Evolutionary conservation across 169 alveolate genomes (phyloP).

Genomic region (Cryptosporidium bovis): DNA sequence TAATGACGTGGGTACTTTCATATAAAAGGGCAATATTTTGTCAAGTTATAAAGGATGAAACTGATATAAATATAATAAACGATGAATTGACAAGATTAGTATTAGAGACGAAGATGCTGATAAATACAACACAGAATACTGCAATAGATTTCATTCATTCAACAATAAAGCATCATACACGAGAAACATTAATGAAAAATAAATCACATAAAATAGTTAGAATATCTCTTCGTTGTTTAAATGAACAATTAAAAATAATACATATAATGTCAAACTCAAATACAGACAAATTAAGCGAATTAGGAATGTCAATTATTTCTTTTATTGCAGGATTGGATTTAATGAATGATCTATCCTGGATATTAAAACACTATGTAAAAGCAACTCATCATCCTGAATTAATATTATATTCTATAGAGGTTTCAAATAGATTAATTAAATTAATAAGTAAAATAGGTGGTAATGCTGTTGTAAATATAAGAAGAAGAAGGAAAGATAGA

Average conservation of each 20-base stretch:
- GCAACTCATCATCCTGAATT: slow-evolving; percentile 72
- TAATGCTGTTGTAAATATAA: slow-evolving; percentile 8
- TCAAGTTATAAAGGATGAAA: too few relatives aligned
- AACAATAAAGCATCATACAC: slow-evolving; percentile 39
- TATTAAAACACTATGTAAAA: slow-evolving; percentile 38
- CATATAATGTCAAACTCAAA: slow-evolving; percentile 48
- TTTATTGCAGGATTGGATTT: slow-evolving; percentile 44
- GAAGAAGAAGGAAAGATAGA: slow-evolving; percentile 59
- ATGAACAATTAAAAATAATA: slow-evolving; percentile 63
- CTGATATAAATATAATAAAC: background rate
- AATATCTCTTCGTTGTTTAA: slow-evolving; percentile 50
- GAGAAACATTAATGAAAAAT: slow-evolving; percentile 30
- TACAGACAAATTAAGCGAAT: background rate
- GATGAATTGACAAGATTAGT: slow-evolving; percentile 58
- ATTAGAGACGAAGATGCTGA: slow-evolving; percentile 25
- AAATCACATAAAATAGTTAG: slow-evolving; percentile 65
- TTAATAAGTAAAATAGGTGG: slow-evolving; percentile 60
- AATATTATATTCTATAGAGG: slow-evolving; percentile 49
- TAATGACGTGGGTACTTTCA: slow-evolving; percentile 69
- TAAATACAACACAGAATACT: slow-evolving; percentile 22
- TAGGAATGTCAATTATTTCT: slow-evolving; percentile 38
- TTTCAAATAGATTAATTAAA: slow-evolving; percentile 52
- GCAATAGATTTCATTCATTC: slow-evolving; percentile 36
- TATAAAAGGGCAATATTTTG: slow-evolving; percentile 25
- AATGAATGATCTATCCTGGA: slow-evolving; percentile 65